Conservation (phyloP, 768 basidiomycete species). For the Russula foetens region DNA sequence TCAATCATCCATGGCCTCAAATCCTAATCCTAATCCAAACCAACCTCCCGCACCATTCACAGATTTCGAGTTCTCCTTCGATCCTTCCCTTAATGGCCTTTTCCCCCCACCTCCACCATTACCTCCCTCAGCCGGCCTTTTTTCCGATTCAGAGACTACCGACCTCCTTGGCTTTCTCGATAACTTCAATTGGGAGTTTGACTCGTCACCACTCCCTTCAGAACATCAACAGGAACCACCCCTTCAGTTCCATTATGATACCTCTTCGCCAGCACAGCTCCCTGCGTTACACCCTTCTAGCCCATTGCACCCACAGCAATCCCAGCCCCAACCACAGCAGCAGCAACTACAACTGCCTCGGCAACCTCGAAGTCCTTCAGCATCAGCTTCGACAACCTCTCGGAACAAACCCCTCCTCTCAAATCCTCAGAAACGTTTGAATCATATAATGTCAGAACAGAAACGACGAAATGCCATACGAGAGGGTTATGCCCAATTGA, state of each 20-base stretch:
- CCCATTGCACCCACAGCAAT: background rate
- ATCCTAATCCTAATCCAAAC: constrained; percentile 12
- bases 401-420: constrained; percentile 62
- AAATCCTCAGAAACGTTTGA: constrained; percentile 79
- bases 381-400: constrained; percentile 22
- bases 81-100: constrained; percentile 44
- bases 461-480: constrained; percentile 89
- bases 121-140: constrained; percentile 68
- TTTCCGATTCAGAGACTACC: constrained; percentile 69
- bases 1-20: constrained; percentile 1
- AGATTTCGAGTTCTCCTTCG: constrained; percentile 68
- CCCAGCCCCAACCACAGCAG: background rate
- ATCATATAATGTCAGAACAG: constrained; percentile 94
- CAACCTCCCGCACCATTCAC: constrained; percentile 53
- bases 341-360: constrained; percentile 13
- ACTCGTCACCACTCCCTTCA: constrained; percentile 17
- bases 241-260: constrained; percentile 5
- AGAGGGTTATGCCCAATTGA: constrained; percentile 82
- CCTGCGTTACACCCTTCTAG: background rate
- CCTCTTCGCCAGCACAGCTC: constrained; percentile 6
- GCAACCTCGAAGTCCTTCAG: background rate
- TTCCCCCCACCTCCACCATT: constrained; percentile 57
- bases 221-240: constrained; percentile 10
- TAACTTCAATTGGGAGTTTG: constrained; percentile 65
- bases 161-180: constrained; percentile 79